Base-by-base conservation (phyloP, 2,329 filamentous ascomycete genomes). In the Plenodomus lindquistii region DNA sequence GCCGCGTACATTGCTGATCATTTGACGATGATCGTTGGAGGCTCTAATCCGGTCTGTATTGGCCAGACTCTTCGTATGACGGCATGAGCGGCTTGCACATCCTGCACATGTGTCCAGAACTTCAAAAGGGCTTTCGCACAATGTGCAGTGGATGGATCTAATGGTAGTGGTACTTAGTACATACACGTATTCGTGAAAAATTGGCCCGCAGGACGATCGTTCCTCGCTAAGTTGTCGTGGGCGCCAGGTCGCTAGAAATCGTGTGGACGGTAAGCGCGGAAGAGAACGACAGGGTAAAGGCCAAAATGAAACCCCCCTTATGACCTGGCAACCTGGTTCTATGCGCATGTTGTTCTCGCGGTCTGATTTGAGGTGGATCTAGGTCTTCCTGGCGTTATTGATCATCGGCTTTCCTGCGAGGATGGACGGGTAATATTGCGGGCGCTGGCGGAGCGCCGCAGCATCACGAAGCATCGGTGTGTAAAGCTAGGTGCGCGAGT, bases 231-330 rank as follows among this genome's bases (percentile, higher is more conserved):
- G 15, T 10, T 5, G 10, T 5, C 6, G 22, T 10, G 22, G 10
- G 22, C 6, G 22, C 10, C 22, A 15, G 27, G 27, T 31, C 11
- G 27, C n/a, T n/a, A 13, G 27, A 8, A 31, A 4, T 31, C 46
- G 40, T 49, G 42, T 50, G 47, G 46, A 46, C 58, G 54, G 59
- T 44, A 59, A 54, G 44, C 40, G 40, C 54, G 54, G 55, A 50
- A 52, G 47, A 42, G 51, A 24, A 44, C 40, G 41, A 47, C 51
- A 48, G 44, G 27, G 27, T 10, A 40, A 34, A 46, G 50, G 37
- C 29, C 29, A 31, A 35, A 42, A 50, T 58, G 57, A 61, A 61
- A 57, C 55, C 37, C 46, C 37, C n/a, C 31, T 44, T 42, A 54
- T 38, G 52, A 51, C 34, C 40, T 17, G 44, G 42, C 40, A 41